Evolutionary conservation across 1,284 basidiomycete species (phyloP), one percentile per base, ranked within the genome.

Genomic region (Calocybe gambosa): DNA sequence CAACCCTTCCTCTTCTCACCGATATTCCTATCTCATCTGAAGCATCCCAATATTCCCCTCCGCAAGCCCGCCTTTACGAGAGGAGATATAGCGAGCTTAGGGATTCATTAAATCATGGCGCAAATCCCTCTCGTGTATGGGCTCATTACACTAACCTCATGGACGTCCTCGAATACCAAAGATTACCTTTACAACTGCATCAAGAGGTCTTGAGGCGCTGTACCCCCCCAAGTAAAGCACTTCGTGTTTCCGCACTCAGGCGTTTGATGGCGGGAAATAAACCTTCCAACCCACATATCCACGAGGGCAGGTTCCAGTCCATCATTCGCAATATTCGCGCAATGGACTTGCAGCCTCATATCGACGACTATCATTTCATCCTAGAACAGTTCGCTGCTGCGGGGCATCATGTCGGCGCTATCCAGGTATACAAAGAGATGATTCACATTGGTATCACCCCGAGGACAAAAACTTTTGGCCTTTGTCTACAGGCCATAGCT

Each of bases 311-410:
- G 29, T 75, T 85, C 55, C 76, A 78, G 58, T 63, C 70, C 13
- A 65, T 89, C 57, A 77, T 89, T 49, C 71, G 70, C 42, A 85
- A 85, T 59, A 88, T 89, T 26, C 77, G 78, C 43, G 64, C 69
- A 29, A 58, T 71, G 13, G 78, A 78, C 6, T 58, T 57, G 35
- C 62, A 57, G 23, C 82, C 85, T 2, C 58, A 66, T 5, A 49
- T 82, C 42, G 74, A 78, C 1, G 87, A 89, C 60, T 89, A 84
- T 60, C 74, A 89, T 59, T 82, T 81, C 57, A 65, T 90, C 43
- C 61, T 90, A 42, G 71, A 75, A 50, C 83, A 87, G 47, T 86
- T 87, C 51, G 82, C 85, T 33, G 77, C 81, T 0, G 77, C 79
- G 2, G 87, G 86, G 5, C 75, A 89, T 57, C 68, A 79, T 54